Percentiles rank a stretch among this genome's conserved stretches.
phyloP scores from a whole-genome alignment of 192 early-diverging fungal species.

The Nowakowskiella sp. region DNA sequence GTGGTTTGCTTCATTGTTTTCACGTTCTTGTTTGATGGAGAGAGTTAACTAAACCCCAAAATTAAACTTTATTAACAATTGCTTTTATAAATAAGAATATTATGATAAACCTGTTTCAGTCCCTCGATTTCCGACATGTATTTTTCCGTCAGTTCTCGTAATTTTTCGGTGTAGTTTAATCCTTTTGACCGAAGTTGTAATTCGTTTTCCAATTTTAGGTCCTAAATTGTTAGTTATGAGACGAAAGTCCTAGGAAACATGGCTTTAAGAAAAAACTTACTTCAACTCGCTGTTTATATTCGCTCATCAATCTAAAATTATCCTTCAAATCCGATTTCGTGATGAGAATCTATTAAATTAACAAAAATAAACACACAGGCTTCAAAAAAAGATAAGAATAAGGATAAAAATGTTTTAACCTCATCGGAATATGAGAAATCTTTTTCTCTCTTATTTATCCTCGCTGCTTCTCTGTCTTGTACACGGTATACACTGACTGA shows the following conservation, averaged over 20 bases:
- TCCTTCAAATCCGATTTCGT: slow-evolving; percentile 40
- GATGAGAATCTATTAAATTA: slow-evolving; percentile 33
- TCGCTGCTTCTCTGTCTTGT: slow-evolving; percentile 37
- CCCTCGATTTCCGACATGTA: slow-evolving; percentile 38
- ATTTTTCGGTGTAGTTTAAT: slow-evolving; percentile 32
- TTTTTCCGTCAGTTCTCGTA: slow-evolving; percentile 40
- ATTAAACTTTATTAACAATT: not conserved
- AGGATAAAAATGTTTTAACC: slow-evolving; percentile 17
- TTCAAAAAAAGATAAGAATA: slow-evolving; percentile 1
- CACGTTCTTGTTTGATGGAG: slow-evolving; percentile 21
- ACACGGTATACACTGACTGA: slow-evolving; percentile 38
- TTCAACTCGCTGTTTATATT: slow-evolving; percentile 37
- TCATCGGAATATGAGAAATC: slow-evolving; percentile 44
- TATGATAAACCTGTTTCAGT: slow-evolving; percentile 30
- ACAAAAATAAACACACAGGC: not conserved
- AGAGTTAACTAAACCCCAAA: not conserved
- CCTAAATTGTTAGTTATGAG: too few relatives aligned
- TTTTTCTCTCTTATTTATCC: slow-evolving; percentile 36
- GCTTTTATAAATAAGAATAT: not conserved
- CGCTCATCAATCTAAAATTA: slow-evolving; percentile 29
- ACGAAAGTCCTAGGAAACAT: slow-evolving; percentile 1
- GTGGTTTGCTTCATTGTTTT: slow-evolving; percentile 22
- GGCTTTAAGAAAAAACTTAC: slow-evolving; percentile 1
- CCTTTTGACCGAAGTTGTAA: slow-evolving; percentile 42
- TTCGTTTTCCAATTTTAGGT: slow-evolving; percentile 44